Base-by-base conservation (phyloP, 345 rosid genomes). In the Moringa oleifera region DNA sequence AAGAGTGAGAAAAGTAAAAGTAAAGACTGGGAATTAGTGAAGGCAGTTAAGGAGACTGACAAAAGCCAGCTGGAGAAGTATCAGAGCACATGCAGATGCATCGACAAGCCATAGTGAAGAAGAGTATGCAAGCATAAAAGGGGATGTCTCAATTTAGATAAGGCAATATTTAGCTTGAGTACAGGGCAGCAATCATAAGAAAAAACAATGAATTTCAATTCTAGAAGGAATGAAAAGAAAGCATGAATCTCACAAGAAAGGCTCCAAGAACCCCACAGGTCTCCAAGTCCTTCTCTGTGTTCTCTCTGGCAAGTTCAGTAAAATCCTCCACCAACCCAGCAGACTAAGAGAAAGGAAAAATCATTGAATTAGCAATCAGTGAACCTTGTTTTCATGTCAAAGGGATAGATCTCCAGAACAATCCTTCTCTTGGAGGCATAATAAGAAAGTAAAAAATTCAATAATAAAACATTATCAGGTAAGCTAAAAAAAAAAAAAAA, bases 181-280 rank as follows among this genome's bases (percentile, higher is more conserved):
- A 33, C 37, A 33, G 37, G 11, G 37, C 5, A 33, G 6, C 37
- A 33, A 5, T 33, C 11, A 11, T 33, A 25, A 41, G 28, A n/a
- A 20, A 61, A 49, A 51, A n/a, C 15, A 37, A 52, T 23, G 61
- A 31, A 33, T 33, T 33, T 33, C 37, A 33, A n/a, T 33, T 33
- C 37, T 4, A 33, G 37, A 33, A 33, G 11, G 41, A 66, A 19
- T 4, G 13, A 17, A 45, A 50, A 58, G 45, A 60, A 58, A 57
- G 46, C 51, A 61, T 28, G 37, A 51, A 63, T 65, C 88, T 75
- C 82, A 91, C 98, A 63, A 82, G 89, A 72, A 81, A 85, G 28
- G 96, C 97, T 68, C 88, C 83, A 25, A 91, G 98, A 71, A 85
- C 73, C 21, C 96, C 98, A 70, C 98, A 89, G 28, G 96, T 89